phyloP scores from a whole-genome alignment of 2,329 filamentous ascomycete species.

The Alternaria angustiovoidea region DNA sequence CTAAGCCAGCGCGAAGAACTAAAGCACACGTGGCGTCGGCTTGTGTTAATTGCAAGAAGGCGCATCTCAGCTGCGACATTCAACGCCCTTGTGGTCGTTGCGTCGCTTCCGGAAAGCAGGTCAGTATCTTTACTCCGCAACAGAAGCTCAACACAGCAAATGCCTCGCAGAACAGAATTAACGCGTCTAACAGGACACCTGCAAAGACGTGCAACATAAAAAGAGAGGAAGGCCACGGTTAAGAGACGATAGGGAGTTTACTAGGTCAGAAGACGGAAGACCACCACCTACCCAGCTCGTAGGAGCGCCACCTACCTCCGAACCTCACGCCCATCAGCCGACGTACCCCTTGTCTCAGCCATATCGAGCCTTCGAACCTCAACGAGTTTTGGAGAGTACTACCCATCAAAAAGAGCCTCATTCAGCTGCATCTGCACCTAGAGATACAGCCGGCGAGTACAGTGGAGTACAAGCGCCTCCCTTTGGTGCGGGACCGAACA shows the following conservation, averaged over 20 bases:
- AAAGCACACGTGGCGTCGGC: slow-evolving; percentile 86
- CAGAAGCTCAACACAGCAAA: background rate
- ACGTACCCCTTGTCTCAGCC: slow-evolving; percentile 29
- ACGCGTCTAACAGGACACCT: slow-evolving; percentile 67
- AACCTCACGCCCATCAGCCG: slow-evolving; percentile 32
- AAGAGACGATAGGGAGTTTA: slow-evolving; percentile 63
- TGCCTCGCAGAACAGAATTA: background rate
- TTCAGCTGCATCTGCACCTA: slow-evolving; percentile 22
- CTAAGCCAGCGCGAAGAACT: slow-evolving; percentile 56
- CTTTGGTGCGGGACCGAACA: slow-evolving; percentile 35
- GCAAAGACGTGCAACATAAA: slow-evolving; percentile 85
- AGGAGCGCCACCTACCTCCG: slow-evolving; percentile 32
- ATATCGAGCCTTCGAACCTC: slow-evolving; percentile 36
- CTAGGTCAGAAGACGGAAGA: slow-evolving; percentile 40
- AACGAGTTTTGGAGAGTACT: slow-evolving; percentile 28
- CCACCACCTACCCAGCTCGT: slow-evolving; percentile 36
- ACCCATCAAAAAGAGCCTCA: slow-evolving; percentile 29
- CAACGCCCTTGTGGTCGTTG: slow-evolving; percentile 82
- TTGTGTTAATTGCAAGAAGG: slow-evolving; percentile 85
- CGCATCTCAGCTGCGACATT: slow-evolving; percentile 73
- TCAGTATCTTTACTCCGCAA: slow-evolving; percentile 41
- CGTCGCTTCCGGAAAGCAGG: slow-evolving; percentile 75
- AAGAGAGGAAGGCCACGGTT: slow-evolving; percentile 81
- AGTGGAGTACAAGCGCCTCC: slow-evolving; percentile 23
- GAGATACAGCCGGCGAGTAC: slow-evolving; percentile 29